These are phyloP conservation scores for Kazachstania psychrophila DNA, from an alignment of 805 yeast species.

Conservation along the genomic window DNA sequence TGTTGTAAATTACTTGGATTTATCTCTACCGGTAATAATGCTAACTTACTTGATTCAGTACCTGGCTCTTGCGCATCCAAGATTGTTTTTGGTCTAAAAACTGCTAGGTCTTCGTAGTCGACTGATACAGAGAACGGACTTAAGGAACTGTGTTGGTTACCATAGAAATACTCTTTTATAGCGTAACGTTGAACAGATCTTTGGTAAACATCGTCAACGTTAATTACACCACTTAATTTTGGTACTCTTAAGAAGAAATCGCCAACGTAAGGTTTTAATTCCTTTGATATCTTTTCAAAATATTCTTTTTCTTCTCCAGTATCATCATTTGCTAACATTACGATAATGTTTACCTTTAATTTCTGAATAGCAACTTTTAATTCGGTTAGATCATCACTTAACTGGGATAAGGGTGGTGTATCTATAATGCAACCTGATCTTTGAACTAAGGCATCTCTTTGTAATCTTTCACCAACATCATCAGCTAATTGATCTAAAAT, in stretches of 20 bases:
- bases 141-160: conserved; percentile 52
- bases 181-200: conserved; percentile 67
- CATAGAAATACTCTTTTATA: conserved; percentile 86
- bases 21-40: conserved; percentile 35
- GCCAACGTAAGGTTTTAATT: conserved; percentile 8
- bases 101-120: conserved; percentile 48
- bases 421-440: conserved; percentile 29
- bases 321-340: conserved; percentile 11
- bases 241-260: conserved; percentile 45
- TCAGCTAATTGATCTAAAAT: conserved; percentile 41
- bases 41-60: conserved; percentile 21
- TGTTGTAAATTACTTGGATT: conserved; percentile 55
- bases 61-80: conserved; percentile 17
- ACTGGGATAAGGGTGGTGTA: conserved; percentile 21
- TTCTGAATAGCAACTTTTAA: conserved; percentile 12
- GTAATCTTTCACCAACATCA: conserved; percentile 31
- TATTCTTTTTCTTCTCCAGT: conserved; percentile 10
- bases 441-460: conserved; percentile 23
- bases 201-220: conserved; percentile 56
- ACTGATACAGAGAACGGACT: conserved; percentile 83
- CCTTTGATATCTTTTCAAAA: conserved; percentile 10
- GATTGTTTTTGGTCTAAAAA: conserved; percentile 46
- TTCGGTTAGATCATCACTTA: conserved; percentile 13
- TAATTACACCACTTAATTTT: conserved; percentile 68
- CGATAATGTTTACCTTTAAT: conserved; percentile 18